These are phyloP conservation scores for Populus ilicifolia DNA, from an alignment of 345 rosid genomes.

Conservation along the genomic window DNA sequence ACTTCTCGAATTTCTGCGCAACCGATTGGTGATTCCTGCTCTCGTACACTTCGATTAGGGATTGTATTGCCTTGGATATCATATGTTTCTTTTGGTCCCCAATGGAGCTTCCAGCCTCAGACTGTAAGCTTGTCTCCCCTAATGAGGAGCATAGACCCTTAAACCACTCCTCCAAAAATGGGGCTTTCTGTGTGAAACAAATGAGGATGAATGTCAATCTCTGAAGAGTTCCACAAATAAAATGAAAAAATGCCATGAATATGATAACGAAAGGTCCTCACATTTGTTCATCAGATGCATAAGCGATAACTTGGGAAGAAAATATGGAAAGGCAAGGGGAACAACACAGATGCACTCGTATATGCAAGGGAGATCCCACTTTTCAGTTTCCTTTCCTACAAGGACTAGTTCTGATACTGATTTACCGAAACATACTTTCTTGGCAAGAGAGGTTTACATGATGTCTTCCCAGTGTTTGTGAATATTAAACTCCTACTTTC, in stretches of 20 bases:
- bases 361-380: not conserved
- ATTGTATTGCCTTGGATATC: conserved; percentile 57
- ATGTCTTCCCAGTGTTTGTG: too few species aligned
- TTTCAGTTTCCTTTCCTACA: not conserved
- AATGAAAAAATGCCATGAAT: not conserved
- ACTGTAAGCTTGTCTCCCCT: conserved; percentile 30
- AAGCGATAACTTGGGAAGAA: too few species aligned
- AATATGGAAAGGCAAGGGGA: not conserved
- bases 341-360: not conserved
- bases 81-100: conserved; percentile 67
- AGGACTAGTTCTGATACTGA: too few species aligned
- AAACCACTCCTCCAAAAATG: conserved; percentile 84
- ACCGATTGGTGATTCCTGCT: conserved; percentile 27
- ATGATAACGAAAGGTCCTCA: not conserved
- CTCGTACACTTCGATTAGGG: conserved; percentile 46
- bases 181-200: conserved; percentile 50
- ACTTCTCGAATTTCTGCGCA: conserved; percentile 43
- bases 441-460: too few species aligned
- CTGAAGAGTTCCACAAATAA: not conserved
- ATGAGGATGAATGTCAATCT: conserved; percentile 8
- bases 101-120: conserved; percentile 29
- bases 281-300: too few species aligned
- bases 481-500: not conserved
- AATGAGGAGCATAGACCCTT: conserved; percentile 55
- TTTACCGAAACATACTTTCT: too few species aligned